Percentiles rank a stretch among this genome's conserved stretches.
phyloP scores from a whole-genome alignment of 2,329 filamentous ascomycete species.

The Pseudogymnoascus sp. region DNA sequence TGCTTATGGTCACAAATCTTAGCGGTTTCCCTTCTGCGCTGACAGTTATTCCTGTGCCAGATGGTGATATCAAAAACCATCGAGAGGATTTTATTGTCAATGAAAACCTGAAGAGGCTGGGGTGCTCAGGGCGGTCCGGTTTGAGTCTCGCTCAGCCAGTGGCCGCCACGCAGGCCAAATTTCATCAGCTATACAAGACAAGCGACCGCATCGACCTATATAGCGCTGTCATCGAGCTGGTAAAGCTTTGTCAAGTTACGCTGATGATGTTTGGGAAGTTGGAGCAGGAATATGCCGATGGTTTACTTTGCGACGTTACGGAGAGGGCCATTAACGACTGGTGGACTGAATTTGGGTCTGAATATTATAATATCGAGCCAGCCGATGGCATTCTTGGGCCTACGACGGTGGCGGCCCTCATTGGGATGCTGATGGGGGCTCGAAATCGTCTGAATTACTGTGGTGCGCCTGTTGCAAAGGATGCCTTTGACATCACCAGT shows the following conservation, averaged over 20 bases:
- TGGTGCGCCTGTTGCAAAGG: slow-evolving; percentile 78
- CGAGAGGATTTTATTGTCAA: slow-evolving; percentile 86
- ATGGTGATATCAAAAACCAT: slow-evolving; percentile 75
- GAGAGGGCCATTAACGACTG: slow-evolving; percentile 86
- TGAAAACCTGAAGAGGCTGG: slow-evolving; percentile 84
- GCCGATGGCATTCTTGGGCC: slow-evolving; percentile 88
- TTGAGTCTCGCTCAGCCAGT: slow-evolving; percentile 73
- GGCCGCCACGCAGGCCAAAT: slow-evolving; percentile 80
- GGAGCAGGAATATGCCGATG: slow-evolving; percentile 83
- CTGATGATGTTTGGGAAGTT: slow-evolving; percentile 82
- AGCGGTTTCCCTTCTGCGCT: slow-evolving; percentile 86
- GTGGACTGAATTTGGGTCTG: slow-evolving; percentile 91
- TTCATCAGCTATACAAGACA: slow-evolving; percentile 81
- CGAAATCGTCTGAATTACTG: slow-evolving; percentile 81
- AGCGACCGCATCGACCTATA: slow-evolving; percentile 75
- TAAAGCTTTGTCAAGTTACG: slow-evolving; percentile 86
- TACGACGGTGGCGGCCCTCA: slow-evolving; percentile 78
- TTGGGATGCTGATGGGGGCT: slow-evolving; percentile 84
- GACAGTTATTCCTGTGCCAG: slow-evolving; percentile 84
- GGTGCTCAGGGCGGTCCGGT: slow-evolving; percentile 83
- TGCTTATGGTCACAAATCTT: slow-evolving; percentile 88
- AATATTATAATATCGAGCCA: slow-evolving; percentile 88
- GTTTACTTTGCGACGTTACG: slow-evolving; percentile 85
- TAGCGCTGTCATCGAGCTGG: slow-evolving; percentile 75
- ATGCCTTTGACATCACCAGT: slow-evolving; percentile 77